phyloP scores from a whole-genome alignment of 1,284 basidiomycete genomes.

The Heterobasidion annosum region DNA sequence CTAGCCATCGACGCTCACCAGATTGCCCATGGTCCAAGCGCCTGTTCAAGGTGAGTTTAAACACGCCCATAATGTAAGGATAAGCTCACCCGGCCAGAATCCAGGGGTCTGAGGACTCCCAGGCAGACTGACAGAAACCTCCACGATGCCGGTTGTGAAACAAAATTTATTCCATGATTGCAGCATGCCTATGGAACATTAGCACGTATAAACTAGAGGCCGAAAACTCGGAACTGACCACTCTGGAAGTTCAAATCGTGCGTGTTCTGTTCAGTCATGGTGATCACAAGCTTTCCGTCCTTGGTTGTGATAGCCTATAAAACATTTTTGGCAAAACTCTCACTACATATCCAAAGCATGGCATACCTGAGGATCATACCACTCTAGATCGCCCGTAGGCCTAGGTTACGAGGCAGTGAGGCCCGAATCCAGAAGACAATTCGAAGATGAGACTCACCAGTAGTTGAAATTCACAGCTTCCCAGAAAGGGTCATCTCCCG shows the following conservation, averaged over 20 bases:
- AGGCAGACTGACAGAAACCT: constrained; percentile 76
- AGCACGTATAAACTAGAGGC: not conserved
- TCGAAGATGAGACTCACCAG: constrained; percentile 35
- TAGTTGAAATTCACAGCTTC: constrained; percentile 67
- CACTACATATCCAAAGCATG: not conserved
- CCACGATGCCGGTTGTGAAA: constrained; percentile 89
- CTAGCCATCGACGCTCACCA: constrained; percentile 20
- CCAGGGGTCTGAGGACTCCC: constrained; percentile 64
- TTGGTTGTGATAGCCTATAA: constrained; percentile 54
- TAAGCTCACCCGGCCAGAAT: constrained; percentile 42
- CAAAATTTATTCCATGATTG: constrained; percentile 89
- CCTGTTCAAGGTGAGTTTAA: constrained; percentile 10
- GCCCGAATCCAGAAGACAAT: constrained; percentile 8
- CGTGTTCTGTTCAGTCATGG: constrained; percentile 48
- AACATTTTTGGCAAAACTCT: not conserved
- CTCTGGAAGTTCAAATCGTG: constrained; percentile 77
- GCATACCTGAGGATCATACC: constrained; percentile 9
- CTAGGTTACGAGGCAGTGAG: constrained; percentile 31
- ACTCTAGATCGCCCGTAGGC: constrained; percentile 60
- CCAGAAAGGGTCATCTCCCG: constrained; percentile 76
- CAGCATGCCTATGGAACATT: constrained; percentile 48
- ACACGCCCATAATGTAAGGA: not conserved
- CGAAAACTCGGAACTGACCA: constrained; percentile 33
- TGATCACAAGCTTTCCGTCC: constrained; percentile 72
- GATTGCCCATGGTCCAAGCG: constrained; percentile 43